Conservation (phyloP, 495 filamentous ascomycete species). For the Penicillium pulvis region DNA sequence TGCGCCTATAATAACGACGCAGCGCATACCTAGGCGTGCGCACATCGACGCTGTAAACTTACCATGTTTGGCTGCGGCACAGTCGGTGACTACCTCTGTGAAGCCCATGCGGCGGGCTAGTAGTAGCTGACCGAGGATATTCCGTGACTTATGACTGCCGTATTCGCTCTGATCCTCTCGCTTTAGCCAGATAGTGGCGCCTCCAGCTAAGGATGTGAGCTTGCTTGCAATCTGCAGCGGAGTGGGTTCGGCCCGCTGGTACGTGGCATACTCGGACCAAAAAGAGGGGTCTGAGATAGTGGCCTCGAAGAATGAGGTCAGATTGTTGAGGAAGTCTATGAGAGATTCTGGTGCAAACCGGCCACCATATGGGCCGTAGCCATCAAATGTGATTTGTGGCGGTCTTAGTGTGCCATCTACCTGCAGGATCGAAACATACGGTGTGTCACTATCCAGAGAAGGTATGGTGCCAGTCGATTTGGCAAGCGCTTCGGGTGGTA, state of each 20-base stretch:
- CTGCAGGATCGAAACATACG: constrained; percentile 30
- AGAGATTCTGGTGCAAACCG: constrained; percentile 37
- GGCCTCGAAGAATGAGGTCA: constrained; percentile 33
- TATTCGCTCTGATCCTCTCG: constrained; percentile 35
- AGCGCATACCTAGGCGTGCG: constrained; percentile 31
- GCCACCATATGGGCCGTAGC: constrained; percentile 36
- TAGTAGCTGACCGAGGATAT: constrained; percentile 38
- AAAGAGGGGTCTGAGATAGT: constrained; percentile 33
- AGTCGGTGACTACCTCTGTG: constrained; percentile 37
- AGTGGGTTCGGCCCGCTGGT: constrained; percentile 24
- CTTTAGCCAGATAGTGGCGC: constrained; percentile 40
- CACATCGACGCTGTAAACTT: constrained; percentile 37
- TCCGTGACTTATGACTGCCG: constrained; percentile 34
- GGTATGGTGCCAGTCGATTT: constrained; percentile 11
- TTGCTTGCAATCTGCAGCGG: constrained; percentile 31
- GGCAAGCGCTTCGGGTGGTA: constrained; percentile 9
- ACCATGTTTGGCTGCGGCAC: constrained; percentile 36
- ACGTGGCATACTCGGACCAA: constrained; percentile 31
- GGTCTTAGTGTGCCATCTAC: constrained; percentile 25
- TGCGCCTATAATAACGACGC: constrained; percentile 34
- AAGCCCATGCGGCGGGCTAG: constrained; percentile 33
- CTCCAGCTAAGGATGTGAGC: constrained; percentile 26
- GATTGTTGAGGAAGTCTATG: constrained; percentile 33
- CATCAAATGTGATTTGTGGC: constrained; percentile 27
- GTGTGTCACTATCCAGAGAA: constrained; percentile 16